Base-by-base conservation (phyloP, 805 yeast species). In the Candida verbasci region DNA sequence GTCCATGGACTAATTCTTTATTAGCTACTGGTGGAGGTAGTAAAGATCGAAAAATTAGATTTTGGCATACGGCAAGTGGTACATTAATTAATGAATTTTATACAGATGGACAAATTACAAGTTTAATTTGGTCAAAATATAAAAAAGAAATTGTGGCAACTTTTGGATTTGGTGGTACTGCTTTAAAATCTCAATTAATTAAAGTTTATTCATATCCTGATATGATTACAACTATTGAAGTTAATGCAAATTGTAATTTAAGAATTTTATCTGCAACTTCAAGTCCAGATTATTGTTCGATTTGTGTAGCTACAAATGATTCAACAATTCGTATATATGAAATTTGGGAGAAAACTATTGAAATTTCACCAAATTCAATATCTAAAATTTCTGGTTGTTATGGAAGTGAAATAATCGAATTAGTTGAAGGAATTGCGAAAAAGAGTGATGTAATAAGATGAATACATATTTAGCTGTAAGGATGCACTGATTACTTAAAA, bases 21-120 rank as follows among this genome's bases (percentile, higher is more conserved):
- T 55, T 89, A 24, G 96, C 91, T 1, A 87, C 96, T 0, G 97
- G 97, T 0, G 96, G 93, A 3, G 97, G 97, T 0, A 76, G 82
- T 15, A 80, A 78, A 47, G 97, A 89, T 54, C 64, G 89, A 34
- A 72, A 72, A n/a, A 74, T 88, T 7, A 55, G 89, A 40, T 86
- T 87, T 54, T 88, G 96, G 96, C 95, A 89, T 55, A 73, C 93
- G 0, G 63, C 64, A 3, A 69, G 91, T 0, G 96, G 96, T 0
- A 82, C 94, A 0, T 55, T 86, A 21, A 59, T 88, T 21, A 64
- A 70, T 7, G 65, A 79, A 17, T 53, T 68, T 28, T 62, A 70
- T 29, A 80, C 93, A 1, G 68, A 68, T 17, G 82, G 85, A 1
- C 97, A 89, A 53, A 72, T 88, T 3, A 87, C 96, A 0, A 76